phyloP scores from a whole-genome alignment of 2,329 filamentous ascomycete genomes.

The Pyricularia sp. region DNA sequence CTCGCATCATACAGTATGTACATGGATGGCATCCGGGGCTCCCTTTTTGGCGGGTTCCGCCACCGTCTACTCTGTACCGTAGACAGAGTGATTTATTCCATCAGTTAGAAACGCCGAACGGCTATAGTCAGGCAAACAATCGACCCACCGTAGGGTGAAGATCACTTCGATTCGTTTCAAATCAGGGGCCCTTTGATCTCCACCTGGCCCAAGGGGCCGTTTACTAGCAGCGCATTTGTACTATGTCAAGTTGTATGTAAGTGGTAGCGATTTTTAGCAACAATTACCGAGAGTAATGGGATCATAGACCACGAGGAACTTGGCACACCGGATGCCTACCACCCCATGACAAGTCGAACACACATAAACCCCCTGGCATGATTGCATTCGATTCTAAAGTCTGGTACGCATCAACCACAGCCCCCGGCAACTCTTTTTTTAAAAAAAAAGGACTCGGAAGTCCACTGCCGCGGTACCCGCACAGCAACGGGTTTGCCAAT shows the following conservation, averaged over 20 bases:
- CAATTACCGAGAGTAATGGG: not conserved
- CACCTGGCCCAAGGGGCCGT: not conserved
- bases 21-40: not conserved
- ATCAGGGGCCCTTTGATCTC: not conserved
- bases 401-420: not conserved
- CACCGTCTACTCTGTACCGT: not conserved
- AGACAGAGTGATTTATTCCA: not conserved
- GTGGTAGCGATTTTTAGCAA: not conserved
- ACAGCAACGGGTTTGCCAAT: not conserved
- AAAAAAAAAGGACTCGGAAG: not conserved
- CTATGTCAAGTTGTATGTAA: too few species aligned
- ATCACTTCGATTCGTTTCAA: not conserved
- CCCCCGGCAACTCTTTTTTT: not conserved
- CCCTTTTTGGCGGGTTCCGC: not conserved
- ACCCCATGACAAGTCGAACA: not conserved
- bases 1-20: not conserved
- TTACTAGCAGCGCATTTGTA: not conserved
- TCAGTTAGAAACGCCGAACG: not conserved
- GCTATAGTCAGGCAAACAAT: not conserved
- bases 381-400: not conserved
- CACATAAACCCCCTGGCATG: not conserved
- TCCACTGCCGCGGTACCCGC: not conserved
- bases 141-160: not conserved
- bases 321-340: not conserved
- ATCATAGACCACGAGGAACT: not conserved